A percentile compares a stretch with the other conserved stretches of the same genome.
Conservation (phyloP, 352 stramenopile species). For the Globisporangium splendens region DNA sequence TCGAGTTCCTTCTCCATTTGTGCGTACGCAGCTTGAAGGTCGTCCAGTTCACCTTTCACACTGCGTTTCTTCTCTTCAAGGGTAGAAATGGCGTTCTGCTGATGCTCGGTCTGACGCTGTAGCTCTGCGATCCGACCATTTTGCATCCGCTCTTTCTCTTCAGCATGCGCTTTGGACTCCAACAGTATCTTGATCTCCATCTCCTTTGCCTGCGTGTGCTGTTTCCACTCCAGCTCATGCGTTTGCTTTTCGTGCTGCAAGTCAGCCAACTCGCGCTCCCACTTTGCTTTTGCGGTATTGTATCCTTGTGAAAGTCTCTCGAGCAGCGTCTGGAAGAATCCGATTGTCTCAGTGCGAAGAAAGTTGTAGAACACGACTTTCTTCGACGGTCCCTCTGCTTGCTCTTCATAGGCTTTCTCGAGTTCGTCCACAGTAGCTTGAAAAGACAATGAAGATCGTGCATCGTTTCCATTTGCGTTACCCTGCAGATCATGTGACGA, state of each 20-base stretch:
- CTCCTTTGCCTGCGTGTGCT: constrained; percentile 40
- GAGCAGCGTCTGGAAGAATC: constrained; percentile 52
- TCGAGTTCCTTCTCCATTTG: constrained; percentile 50
- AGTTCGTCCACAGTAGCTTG: constrained; percentile 41
- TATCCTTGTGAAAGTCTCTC: constrained; percentile 31
- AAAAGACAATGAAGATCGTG: constrained; percentile 9
- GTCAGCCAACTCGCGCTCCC: constrained; percentile 23
- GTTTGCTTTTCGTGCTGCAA: constrained; percentile 35
- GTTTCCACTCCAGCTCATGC: constrained; percentile 39
- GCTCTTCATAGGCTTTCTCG: constrained; percentile 52
- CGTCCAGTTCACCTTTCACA: constrained; percentile 27
- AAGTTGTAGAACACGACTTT: constrained; percentile 72
- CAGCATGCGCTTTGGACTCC: constrained; percentile 41
- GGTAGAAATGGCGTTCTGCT: constrained; percentile 23
- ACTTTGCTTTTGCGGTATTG: constrained; percentile 17
- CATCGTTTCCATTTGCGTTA: constrained; percentile 8
- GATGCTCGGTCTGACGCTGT: constrained; percentile 28
- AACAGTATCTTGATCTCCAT: constrained; percentile 40
- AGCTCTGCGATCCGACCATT: constrained; percentile 37
- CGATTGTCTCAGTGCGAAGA: constrained; percentile 43
- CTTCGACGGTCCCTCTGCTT: constrained; percentile 60
- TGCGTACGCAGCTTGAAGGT: constrained; percentile 17
- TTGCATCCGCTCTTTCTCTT: constrained; percentile 55
- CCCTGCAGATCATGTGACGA: background rate
- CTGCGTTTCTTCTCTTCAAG: constrained; percentile 34